Percentiles rank a stretch among this genome's conserved stretches.
These are phyloP conservation scores for Uncinocarpus reesii DNA, from an alignment of 2,329 filamentous ascomycete species.

Conservation along the genomic window DNA sequence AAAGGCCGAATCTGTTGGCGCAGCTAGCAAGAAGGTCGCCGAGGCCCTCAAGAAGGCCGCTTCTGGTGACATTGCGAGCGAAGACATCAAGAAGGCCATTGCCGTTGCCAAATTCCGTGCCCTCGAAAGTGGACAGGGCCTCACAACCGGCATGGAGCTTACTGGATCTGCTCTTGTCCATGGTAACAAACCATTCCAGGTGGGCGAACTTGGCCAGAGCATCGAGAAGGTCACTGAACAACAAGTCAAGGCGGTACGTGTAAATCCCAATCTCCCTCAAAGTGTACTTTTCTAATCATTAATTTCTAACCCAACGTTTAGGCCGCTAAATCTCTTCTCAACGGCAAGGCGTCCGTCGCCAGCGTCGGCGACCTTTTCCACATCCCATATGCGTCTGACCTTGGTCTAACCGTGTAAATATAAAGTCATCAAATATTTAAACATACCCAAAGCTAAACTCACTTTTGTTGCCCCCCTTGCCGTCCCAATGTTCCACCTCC, in stretches of 20 bases:
- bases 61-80: slow-evolving; percentile 62
- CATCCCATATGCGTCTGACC: slow-evolving; percentile 85
- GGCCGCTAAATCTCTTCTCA: slow-evolving; percentile 79
- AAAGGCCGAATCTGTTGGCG: slow-evolving; percentile 58
- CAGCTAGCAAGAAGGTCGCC: slow-evolving; percentile 64
- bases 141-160: slow-evolving; percentile 65
- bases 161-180: slow-evolving; percentile 77
- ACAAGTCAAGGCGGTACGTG: slow-evolving; percentile 71
- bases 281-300: too few relatives aligned
- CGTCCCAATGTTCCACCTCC: background rate
- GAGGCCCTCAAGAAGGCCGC: slow-evolving; percentile 74
- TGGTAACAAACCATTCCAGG: slow-evolving; percentile 71
- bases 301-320: slow-evolving; percentile 41
- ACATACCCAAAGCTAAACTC: slow-evolving; percentile 8
- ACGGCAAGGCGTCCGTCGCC: slow-evolving; percentile 79
- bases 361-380: slow-evolving; percentile 83
- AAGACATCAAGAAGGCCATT: slow-evolving; percentile 84
- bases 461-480: background rate
- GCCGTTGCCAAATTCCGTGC: slow-evolving; percentile 89
- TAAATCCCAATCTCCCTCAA: background rate
- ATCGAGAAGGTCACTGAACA: slow-evolving; percentile 74
- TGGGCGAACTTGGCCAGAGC: slow-evolving; percentile 65
- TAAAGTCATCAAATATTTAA: slow-evolving; percentile 3
- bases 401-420: slow-evolving; percentile 83
- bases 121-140: slow-evolving; percentile 69